These are phyloP conservation scores for Usnea hakonensis DNA, from an alignment of 495 filamentous ascomycete species.

Conservation along the genomic window DNA sequence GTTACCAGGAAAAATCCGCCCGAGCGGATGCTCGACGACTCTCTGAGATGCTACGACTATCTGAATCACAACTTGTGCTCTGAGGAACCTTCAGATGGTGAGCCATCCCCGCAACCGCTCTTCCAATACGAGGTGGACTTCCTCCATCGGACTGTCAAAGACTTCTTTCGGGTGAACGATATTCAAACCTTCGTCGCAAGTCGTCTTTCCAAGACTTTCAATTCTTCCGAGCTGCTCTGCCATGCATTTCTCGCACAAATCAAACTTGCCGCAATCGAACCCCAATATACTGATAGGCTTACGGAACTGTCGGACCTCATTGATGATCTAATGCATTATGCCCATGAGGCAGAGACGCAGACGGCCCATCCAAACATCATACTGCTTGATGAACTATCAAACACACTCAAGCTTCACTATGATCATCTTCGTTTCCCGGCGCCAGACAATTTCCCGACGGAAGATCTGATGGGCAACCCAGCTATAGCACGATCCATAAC, in stretches of 20 bases:
- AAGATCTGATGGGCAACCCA: not conserved
- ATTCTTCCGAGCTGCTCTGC: not conserved
- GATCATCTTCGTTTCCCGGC: too few species aligned
- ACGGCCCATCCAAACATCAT: not conserved
- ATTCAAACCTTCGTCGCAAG: not conserved
- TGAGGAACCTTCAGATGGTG: not conserved
- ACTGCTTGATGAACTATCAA: not conserved
- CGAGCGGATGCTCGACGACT: too few species aligned
- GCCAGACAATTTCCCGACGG: too few species aligned
- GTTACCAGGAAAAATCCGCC: not conserved
- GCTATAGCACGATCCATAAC: not conserved
- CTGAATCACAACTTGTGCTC: too few species aligned
- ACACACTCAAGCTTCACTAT: not conserved
- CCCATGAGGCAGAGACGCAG: not conserved
- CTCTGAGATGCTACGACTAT: too few species aligned
- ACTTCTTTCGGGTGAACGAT: not conserved
- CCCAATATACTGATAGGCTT: not conserved
- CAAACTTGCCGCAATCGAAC: not conserved
- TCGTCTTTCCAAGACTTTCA: not conserved
- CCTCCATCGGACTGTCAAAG: conserved; percentile 1
- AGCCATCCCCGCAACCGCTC: not conserved
- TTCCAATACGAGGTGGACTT: not conserved
- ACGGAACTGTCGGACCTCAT: not conserved
- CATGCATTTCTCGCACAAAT: not conserved
- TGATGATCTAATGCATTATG: conserved; percentile 1